Conservation (phyloP, 306 rosid genomes). For the Heteromeles arbutifolia region DNA sequence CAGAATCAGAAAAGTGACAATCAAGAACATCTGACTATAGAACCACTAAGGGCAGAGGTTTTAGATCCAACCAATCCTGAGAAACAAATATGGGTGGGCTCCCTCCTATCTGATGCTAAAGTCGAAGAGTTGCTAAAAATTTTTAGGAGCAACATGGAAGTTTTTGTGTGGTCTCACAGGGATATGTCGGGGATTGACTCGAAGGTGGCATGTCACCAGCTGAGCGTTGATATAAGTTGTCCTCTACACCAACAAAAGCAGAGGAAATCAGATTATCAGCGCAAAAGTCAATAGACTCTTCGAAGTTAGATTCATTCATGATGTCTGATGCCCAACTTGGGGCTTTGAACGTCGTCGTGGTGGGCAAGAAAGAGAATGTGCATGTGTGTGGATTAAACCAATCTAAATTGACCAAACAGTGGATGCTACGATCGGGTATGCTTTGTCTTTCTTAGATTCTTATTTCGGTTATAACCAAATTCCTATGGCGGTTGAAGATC, state of each 20-base stretch:
- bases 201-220: too few relatives aligned
- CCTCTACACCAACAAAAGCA: fast-evolving
- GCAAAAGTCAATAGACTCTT: fast-evolving
- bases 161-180: too few relatives aligned
- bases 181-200: too few relatives aligned
- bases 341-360: neutral
- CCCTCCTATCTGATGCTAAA: too few relatives aligned
- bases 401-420: neutral
- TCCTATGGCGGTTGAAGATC: neutral
- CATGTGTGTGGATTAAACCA: neutral
- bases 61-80: too few relatives aligned
- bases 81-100: too few relatives aligned
- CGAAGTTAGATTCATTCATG: neutral
- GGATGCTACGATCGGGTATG: fast-evolving
- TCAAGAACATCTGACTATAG: too few relatives aligned
- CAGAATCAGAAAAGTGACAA: too few relatives aligned
- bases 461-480: neutral
- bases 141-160: too few relatives aligned
- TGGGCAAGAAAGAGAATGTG: neutral
- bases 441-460: neutral
- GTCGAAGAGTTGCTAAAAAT: too few relatives aligned
- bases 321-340: neutral
- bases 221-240: fast-evolving
- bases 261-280: neutral
- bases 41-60: too few relatives aligned